phyloP scores from a whole-genome alignment of 306 rosid genomes.

The Delonix regia region DNA sequence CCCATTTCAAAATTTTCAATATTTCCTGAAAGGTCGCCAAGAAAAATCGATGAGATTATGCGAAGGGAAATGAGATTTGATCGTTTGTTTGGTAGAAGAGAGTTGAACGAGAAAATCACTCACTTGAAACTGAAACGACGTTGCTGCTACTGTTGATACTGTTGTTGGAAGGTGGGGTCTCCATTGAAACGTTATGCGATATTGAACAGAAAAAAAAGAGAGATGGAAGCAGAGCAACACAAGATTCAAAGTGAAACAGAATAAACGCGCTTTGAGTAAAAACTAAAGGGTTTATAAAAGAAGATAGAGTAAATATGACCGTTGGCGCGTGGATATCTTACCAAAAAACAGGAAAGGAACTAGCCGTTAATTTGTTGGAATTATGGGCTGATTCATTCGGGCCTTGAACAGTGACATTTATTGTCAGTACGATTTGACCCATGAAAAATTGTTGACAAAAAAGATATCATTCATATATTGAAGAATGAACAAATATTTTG shows the following conservation, averaged over 20 bases:
- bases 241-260: background rate
- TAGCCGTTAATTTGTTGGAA: slow-evolving; percentile 55
- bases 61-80: too few species aligned
- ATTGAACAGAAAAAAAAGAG: background rate
- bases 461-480: too few species aligned
- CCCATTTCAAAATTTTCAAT: slow-evolving; percentile 48
- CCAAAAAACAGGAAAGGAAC: slow-evolving; percentile 25
- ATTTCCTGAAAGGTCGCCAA: slow-evolving; percentile 34
- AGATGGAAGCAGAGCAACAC: background rate
- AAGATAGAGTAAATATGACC: slow-evolving; percentile 45
- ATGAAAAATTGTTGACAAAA: too few species aligned
- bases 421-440: too few species aligned
- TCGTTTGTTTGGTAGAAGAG: background rate
- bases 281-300: slow-evolving; percentile 31
- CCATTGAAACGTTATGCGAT: slow-evolving; percentile 41
- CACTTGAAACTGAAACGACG: slow-evolving; percentile 48
- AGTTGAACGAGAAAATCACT: background rate
- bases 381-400: background rate
- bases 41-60: too few species aligned
- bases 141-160: slow-evolving; percentile 40
- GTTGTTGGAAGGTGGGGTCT: slow-evolving; percentile 62
- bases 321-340: slow-evolving; percentile 53
- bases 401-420: background rate
- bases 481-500: too few species aligned
- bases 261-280: background rate